Base-by-base conservation (phyloP, 768 basidiomycete species). In the Podaxis pistillaris region DNA sequence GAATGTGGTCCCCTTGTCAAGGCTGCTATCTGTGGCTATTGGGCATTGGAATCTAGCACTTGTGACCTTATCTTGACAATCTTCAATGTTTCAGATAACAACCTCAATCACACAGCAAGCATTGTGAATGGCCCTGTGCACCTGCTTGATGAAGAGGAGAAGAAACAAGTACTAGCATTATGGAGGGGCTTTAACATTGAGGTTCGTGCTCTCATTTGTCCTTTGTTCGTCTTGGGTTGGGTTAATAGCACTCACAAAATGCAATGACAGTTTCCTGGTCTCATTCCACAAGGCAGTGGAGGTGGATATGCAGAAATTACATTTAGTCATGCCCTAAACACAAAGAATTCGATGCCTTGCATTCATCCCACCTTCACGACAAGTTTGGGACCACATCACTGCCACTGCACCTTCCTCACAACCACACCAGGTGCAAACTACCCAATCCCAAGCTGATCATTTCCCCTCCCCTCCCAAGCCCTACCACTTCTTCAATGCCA, bases 191-290 rank as follows among this genome's bases (percentile, higher is more conserved):
- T 95, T 74, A 87, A 88, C 61, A 79, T 92, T 28, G 91, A 96
- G 84, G 91, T 93, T 63, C 12, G 67, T 66, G 26, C 26, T 26
- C 3, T 26, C 26, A 26, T 36, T 36, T 5, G 36, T 30, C 51
- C n/a, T 28, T 26, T 15, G 41, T 33, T 30, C 9, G 58, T 36
- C 9, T 44, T 17, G 13, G 26, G 1, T 8, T 40, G 4, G 28
- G 12, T 26, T 58, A 26, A 19, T 19, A 57, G 12, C 22, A 47
- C 40, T 17, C 36, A 30, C 66, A 22, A 37, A 67, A 24, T 94
- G 91, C 90, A 92, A 86, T 88, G 87, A 70, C 87, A 94, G 66
- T 94, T 94, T 76, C 94, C 94, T 0, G 88, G 93, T 53, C 81
- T 95, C 4, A 72, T 81, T 0, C 87, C 88, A 2, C 78, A 80